A percentile compares a stretch with the other conserved stretches of the same genome.
Conservation (phyloP, 306 rosid genomes). For the Cicer chorassanicum region DNA sequence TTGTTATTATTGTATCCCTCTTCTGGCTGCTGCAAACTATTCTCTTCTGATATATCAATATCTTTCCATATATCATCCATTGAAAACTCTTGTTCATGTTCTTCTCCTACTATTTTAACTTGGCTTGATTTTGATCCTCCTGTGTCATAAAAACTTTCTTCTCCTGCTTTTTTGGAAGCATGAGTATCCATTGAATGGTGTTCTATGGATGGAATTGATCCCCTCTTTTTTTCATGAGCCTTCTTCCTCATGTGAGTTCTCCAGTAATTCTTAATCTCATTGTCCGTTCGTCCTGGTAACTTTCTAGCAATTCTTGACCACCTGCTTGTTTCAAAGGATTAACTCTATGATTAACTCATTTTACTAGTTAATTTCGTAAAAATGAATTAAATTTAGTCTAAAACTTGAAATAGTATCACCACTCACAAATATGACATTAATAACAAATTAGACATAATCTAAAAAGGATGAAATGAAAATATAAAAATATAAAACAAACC, state of each 20-base stretch:
- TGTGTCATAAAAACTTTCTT: constrained; percentile 78
- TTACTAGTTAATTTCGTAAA: neutral
- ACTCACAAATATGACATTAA: no score
- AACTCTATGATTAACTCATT: neutral
- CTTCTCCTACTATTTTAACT: constrained; percentile 41
- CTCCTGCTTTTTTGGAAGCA: constrained; percentile 60
- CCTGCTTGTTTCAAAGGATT: constrained; percentile 34
- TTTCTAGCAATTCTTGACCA: constrained; percentile 96
- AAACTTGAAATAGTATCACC: no score
- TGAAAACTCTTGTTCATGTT: constrained; percentile 49
- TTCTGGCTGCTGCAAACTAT: constrained; percentile 48
- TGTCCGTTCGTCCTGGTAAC: constrained; percentile 94
- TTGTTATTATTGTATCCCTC: constrained; percentile 46
- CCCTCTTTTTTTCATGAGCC: constrained; percentile 75
- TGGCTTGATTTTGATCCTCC: constrained; percentile 60
- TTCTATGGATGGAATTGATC: constrained; percentile 32
- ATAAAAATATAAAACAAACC: constrained; percentile 39
- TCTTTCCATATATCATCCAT: constrained; percentile 98
- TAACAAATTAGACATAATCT: no score
- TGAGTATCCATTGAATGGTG: constrained; percentile 53
- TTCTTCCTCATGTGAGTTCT: constrained; percentile 93
- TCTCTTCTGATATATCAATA: constrained; percentile 61
- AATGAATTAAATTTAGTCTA: neutral
- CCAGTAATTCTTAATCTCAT: constrained; percentile 96
- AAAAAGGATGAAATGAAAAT: no score